These are phyloP conservation scores for Pisolithus tinctorius DNA, from an alignment of 768 basidiomycete species.

Conservation along the genomic window DNA sequence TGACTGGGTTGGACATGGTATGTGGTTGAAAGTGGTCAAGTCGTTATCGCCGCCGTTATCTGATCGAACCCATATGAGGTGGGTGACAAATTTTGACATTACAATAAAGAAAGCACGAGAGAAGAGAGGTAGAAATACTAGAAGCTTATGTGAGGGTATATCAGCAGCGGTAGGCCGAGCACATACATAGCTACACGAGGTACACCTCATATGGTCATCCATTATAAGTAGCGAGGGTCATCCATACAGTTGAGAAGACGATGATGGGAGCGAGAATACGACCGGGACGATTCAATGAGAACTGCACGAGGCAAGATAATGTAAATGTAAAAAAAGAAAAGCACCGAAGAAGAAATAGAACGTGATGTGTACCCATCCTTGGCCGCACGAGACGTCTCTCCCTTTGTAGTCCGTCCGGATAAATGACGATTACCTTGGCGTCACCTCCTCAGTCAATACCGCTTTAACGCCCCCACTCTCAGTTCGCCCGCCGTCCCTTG, in stretches of 20 bases:
- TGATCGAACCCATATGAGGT: neutral
- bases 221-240: constrained; percentile 14
- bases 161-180: constrained; percentile 8
- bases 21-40: neutral
- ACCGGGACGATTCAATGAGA: constrained; percentile 7
- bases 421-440: constrained; percentile 7
- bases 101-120: neutral
- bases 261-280: constrained; percentile 5
- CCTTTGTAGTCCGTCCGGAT: constrained; percentile 4
- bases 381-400: constrained; percentile 13
- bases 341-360: constrained; percentile 1
- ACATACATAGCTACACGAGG: constrained; percentile 20
- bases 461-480: constrained; percentile 85
- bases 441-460: constrained; percentile 41
- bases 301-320: neutral
- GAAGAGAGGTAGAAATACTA: neutral
- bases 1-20: constrained; percentile 2
- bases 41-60: neutral
- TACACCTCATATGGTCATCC: constrained; percentile 5
- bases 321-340: constrained; percentile 6
- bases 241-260: constrained; percentile 13
- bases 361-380: neutral
- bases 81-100: neutral
- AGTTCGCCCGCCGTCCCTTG: constrained; percentile 74
- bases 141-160: constrained; percentile 15